Conservation (phyloP, 305 asterid species). For the Rubia occidens region DNA sequence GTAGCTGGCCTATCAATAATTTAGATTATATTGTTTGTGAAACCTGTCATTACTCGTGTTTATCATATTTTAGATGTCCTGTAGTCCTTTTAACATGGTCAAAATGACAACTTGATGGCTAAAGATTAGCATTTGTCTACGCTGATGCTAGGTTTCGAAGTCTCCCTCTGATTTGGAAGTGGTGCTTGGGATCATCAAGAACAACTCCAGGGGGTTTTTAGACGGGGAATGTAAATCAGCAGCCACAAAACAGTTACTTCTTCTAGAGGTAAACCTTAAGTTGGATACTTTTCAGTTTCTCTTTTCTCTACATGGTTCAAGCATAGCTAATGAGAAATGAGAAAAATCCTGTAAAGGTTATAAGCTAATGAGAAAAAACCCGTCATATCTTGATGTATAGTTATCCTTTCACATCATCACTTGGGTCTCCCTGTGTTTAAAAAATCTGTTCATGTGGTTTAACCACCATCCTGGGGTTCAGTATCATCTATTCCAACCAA, state of each 20-base stretch:
- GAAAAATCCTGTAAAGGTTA: not conserved
- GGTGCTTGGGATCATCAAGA: constrained; percentile 75
- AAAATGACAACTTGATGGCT: not conserved
- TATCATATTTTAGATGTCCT: not conserved
- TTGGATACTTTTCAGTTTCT: constrained; percentile 8
- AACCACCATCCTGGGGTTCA: not conserved
- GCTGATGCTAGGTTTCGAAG: constrained; percentile 56
- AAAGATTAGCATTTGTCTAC: constrained; percentile 1
- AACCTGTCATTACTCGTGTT: not conserved
- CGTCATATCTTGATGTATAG: not conserved
- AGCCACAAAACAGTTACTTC: constrained; percentile 69
- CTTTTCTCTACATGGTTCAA: constrained; percentile 5
- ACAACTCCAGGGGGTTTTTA: constrained; percentile 57
- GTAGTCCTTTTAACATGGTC: not conserved
- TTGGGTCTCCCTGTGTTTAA: not conserved
- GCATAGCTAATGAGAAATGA: not conserved
- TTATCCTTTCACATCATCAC: too few relatives aligned
- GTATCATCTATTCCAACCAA: not conserved
- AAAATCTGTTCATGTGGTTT: not conserved
- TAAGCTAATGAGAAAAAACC: not conserved
- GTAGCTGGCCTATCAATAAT: not conserved
- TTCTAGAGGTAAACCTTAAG: constrained; percentile 64
- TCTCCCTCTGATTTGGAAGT: constrained; percentile 92
- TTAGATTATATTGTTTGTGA: not conserved
- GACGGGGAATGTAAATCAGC: constrained; percentile 60